These are phyloP conservation scores for Trametes punicea DNA, from an alignment of 768 basidiomycete species.

Conservation along the genomic window DNA sequence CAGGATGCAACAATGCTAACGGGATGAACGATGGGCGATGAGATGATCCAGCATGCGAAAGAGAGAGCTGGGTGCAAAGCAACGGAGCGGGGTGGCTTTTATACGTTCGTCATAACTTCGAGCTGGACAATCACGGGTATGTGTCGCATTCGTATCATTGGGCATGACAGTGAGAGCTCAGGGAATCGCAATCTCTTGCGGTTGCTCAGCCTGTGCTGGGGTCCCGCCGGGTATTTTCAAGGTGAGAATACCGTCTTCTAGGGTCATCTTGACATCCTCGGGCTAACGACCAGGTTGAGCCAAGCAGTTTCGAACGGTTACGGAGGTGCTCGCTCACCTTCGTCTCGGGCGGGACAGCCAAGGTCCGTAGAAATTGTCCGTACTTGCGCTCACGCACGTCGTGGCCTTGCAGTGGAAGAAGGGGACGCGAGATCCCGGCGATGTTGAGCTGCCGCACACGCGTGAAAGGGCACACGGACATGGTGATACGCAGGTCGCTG, in stretches of 20 bases:
- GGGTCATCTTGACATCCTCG: constrained; percentile 49
- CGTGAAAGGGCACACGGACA: constrained; percentile 60
- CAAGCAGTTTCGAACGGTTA: constrained; percentile 15
- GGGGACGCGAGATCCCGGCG: constrained; percentile 42
- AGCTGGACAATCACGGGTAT: neutral
- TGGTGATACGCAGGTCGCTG: constrained; percentile 52
- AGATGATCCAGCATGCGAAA: neutral
- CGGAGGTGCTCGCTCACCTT: constrained; percentile 42
- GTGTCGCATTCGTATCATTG: neutral
- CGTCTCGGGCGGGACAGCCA: constrained; percentile 54
- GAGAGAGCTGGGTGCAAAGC: neutral
- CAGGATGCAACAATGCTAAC: neutral
- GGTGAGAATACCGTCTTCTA: constrained; percentile 60
- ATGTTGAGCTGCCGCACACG: constrained; percentile 61
- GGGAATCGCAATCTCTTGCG: constrained; percentile 48
- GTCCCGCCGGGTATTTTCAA: constrained; percentile 52
- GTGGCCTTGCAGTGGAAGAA: constrained; percentile 30
- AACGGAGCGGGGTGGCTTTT: constrained; percentile 1
- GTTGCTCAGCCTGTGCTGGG: constrained; percentile 42
- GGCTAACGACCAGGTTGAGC: constrained; percentile 34
- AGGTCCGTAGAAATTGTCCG: constrained; percentile 46
- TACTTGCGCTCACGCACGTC: constrained; percentile 53
- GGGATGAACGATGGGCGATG: neutral
- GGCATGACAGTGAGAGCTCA: constrained; percentile 1
- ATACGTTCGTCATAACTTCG: neutral